phyloP scores from a whole-genome alignment of 148 eudicot genomes.

The Arbutus unedo region DNA sequence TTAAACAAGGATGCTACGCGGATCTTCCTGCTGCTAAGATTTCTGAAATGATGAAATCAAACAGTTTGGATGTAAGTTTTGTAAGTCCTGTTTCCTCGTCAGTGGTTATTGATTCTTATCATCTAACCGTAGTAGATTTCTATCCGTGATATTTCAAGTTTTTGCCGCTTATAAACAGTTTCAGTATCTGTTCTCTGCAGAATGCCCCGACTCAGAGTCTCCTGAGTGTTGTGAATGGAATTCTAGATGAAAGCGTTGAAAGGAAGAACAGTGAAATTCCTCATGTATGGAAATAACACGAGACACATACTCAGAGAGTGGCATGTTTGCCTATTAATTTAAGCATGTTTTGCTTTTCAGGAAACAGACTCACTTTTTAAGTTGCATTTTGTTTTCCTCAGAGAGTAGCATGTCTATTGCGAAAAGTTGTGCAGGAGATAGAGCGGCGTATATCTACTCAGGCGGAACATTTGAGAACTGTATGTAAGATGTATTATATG shows the following conservation, averaged over 20 bases:
- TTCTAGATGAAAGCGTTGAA: conserved; percentile 82
- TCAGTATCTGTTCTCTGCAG: conserved; percentile 41
- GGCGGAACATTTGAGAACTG: conserved; percentile 85
- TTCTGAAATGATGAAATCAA: conserved; percentile 83
- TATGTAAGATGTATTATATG: neutral
- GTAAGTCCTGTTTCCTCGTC: conserved; percentile 6
- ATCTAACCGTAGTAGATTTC: neutral
- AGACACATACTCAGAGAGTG: neutral
- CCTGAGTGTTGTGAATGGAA: conserved; percentile 73
- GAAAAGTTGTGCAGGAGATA: conserved; percentile 95
- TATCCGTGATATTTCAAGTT: conserved; percentile 1
- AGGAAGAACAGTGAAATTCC: conserved; percentile 80
- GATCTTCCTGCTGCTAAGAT: conserved; percentile 77
- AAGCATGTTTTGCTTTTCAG: neutral
- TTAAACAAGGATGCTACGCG: conserved; percentile 58
- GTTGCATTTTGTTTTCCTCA: conserved; percentile 27
- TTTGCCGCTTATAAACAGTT: conserved; percentile 23
- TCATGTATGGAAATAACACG: conserved; percentile 47
- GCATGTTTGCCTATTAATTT: neutral
- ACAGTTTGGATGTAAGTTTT: conserved; percentile 75
- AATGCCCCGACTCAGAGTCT: conserved; percentile 97
- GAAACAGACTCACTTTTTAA: conserved; percentile 14
- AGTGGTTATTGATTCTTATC: neutral
- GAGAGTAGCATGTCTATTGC: conserved; percentile 83
- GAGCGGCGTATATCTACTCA: conserved; percentile 90